Base-by-base conservation (phyloP, 306 rosid species). In the Canavalia ensiformis region DNA sequence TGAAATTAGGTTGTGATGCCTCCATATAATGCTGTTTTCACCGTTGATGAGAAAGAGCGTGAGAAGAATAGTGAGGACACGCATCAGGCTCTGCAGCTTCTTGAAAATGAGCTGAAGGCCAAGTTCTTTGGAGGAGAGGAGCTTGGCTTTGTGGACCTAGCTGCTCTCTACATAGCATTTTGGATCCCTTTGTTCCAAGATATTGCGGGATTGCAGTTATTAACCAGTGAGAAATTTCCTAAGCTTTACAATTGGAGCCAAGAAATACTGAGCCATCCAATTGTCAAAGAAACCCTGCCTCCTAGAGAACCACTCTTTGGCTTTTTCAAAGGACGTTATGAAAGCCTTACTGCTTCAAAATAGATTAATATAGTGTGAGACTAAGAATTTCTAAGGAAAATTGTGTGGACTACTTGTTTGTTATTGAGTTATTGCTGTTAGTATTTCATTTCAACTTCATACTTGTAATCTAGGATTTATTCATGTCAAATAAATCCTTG, bases 71-170 rank as follows among this genome's bases (percentile, higher is more conserved):
- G 47, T 8, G 88, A 78, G 74, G 92, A 87, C 70, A 80, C 69
- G 10, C 7, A 3, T 1, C 88, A 87, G 67, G 59, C 60, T 71
- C 63, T 88, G 4, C 33, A 65, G 35, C 25, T 76, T 18, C 84
- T 90, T 3, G 91, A 92, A 73, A 76, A 88, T 5, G 92, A 92
- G 81, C 75, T 92, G 18, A 82, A 81, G 58, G 87, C 34, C 11
- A 82, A 88, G 67, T 92, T 57, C 74, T 91, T 92, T 74, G 97
- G 87, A 2, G 97, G 92, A 58, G 89, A 90, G 10, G 85, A 52
- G 0, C 2, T 88, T 45, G 88, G 88, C 2, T 58, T 85, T 44
- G 90, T 88, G 6, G 92, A 92, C 57, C 87, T 92, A 73, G 85
- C 72, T 18, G 25, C 25, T 18, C 25, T 18, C 25, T 18, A 18